These are phyloP conservation scores for Dictyostelium firmibasis DNA, from an alignment of 78 protist species.

Conservation along the genomic window DNA sequence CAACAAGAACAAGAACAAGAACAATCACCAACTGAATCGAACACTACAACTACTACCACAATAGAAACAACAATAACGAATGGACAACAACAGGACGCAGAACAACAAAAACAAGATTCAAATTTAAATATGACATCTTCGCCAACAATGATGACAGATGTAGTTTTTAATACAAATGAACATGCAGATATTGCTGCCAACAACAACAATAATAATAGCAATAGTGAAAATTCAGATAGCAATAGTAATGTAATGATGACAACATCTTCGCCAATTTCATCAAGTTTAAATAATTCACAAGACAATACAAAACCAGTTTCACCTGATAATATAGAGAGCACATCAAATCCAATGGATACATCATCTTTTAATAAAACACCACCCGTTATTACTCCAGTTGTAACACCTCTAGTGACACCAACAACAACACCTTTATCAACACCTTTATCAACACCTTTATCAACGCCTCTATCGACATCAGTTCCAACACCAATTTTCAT, in stretches of 20 bases:
- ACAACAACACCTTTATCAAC: background rate
- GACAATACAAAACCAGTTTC: background rate
- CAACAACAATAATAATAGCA: background rate
- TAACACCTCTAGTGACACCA: background rate
- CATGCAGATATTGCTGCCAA: background rate
- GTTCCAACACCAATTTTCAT: background rate
- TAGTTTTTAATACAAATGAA: background rate
- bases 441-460: background rate
- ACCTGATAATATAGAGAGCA: background rate
- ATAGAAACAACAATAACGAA: background rate
- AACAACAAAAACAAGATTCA: background rate
- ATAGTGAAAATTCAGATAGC: background rate
- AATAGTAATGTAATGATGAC: background rate
- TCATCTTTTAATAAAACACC: background rate
- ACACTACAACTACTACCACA: background rate
- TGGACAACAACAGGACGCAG: too few species aligned
- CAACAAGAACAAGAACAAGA: background rate
- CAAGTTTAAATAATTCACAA: background rate
- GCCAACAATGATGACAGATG: background rate
- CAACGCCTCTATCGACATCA: background rate
- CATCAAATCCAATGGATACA: background rate
- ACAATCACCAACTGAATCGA: background rate
- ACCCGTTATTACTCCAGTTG: background rate
- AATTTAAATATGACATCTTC: background rate
- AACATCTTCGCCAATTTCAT: background rate